These are phyloP conservation scores for Peronosclerospora sorghi DNA, from an alignment of 352 stramenopile species.

Conservation along the genomic window DNA sequence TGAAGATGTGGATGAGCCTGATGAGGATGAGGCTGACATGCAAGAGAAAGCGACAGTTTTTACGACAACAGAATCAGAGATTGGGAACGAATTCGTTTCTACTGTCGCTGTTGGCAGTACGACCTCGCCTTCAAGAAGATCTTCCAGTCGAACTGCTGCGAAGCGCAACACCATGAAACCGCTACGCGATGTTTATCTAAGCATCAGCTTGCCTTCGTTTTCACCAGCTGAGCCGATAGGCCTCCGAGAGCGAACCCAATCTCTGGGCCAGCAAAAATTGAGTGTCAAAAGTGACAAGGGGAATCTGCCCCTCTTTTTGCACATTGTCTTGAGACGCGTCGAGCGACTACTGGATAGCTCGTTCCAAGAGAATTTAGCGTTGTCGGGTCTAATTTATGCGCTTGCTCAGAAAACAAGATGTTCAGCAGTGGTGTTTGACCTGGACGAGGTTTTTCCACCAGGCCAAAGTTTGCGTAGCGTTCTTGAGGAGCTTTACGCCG, in stretches of 20 bases:
- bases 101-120: conserved; percentile 1
- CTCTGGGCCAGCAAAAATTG: conserved; percentile 8
- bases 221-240: conserved; percentile 34
- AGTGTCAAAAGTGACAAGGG: conserved; percentile 7
- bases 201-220: conserved; percentile 55
- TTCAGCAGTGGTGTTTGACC: conserved; percentile 39
- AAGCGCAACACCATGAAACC: conserved; percentile 56
- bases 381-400: conserved; percentile 67
- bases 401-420: conserved; percentile 56
- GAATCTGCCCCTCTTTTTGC: conserved; percentile 42
- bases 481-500: conserved; percentile 69
- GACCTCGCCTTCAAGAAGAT: conserved; percentile 12
- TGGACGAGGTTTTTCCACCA: conserved; percentile 23
- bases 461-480: conserved; percentile 58
- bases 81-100: neutral
- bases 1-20: conserved; percentile 31
- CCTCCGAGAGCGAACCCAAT: conserved; percentile 20
- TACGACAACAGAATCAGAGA: conserved; percentile 1
- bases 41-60: conserved; percentile 13
- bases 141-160: conserved; percentile 38
- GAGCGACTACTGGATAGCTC: conserved; percentile 74
- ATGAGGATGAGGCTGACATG: conserved; percentile 40
- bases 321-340: conserved; percentile 63
- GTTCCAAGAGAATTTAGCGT: conserved; percentile 70
- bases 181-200: conserved; percentile 52